Percentiles rank a stretch among this genome's conserved stretches.
phyloP scores from a whole-genome alignment of 139 green algal genomes.

The Chlorella sp. region DNA sequence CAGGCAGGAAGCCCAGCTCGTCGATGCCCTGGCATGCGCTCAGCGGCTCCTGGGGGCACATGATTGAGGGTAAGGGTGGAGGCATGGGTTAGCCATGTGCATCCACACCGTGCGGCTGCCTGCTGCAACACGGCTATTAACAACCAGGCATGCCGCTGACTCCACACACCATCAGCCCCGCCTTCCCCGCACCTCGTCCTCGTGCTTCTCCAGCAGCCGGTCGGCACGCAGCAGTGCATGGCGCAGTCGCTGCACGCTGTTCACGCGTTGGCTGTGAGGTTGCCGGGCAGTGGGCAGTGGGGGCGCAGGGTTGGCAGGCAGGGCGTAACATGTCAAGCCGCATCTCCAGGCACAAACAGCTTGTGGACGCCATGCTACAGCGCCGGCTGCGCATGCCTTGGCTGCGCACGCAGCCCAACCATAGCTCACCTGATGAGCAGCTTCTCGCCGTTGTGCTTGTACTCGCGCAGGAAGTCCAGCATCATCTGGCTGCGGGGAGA shows the following conservation, averaged over 20 bases:
- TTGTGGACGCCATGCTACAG: too few relatives aligned
- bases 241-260: constrained; percentile 49
- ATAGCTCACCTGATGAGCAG: constrained; percentile 58
- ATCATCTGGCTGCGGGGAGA: constrained; percentile 43
- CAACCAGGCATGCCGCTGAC: neutral
- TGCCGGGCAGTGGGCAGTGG: neutral
- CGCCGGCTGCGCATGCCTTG: too few relatives aligned
- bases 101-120: too few relatives aligned
- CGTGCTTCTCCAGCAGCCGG: constrained; percentile 52
- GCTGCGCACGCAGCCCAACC: too few relatives aligned
- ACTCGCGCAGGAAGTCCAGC: constrained; percentile 67
- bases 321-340: too few relatives aligned
- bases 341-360: too few relatives aligned
- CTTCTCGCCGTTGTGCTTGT: constrained; percentile 57
- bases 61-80: neutral
- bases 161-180: neutral
- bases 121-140: too few relatives aligned
- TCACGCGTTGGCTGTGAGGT: constrained; percentile 22
- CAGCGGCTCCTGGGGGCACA: constrained; percentile 14
- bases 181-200: constrained; percentile 50
- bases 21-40: constrained; percentile 42
- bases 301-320: neutral
- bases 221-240: constrained; percentile 55
- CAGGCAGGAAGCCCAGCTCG: constrained; percentile 76
- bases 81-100: too few relatives aligned